phyloP scores from a whole-genome alignment of 768 basidiomycete genomes.

The Dacryopinax spathularia region DNA sequence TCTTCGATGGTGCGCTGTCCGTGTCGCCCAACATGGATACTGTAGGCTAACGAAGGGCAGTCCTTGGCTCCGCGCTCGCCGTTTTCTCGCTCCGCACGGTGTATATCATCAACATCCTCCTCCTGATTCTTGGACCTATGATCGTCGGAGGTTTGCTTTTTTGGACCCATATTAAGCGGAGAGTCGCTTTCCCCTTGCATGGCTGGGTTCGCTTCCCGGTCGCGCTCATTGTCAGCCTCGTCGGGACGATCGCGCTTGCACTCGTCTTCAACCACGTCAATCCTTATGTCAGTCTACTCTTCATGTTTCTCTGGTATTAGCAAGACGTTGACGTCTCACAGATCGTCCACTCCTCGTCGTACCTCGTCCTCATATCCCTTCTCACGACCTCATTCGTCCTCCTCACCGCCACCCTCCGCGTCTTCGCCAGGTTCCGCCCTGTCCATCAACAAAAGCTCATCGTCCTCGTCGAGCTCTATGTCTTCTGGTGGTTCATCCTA shows the following conservation, averaged over 20 bases:
- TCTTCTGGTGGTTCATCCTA: conserved; percentile 8
- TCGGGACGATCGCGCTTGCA: not conserved
- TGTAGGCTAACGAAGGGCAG: conserved; percentile 24
- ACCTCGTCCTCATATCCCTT: not conserved
- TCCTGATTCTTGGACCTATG: conserved; percentile 1
- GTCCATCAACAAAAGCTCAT: not conserved
- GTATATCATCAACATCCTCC: conserved; percentile 17
- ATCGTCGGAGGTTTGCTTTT: not conserved
- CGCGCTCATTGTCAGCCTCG: not conserved
- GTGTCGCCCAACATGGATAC: not conserved
- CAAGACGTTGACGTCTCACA: not conserved
- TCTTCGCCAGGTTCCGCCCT: not conserved
- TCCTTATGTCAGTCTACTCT: not conserved
- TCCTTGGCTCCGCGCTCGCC: conserved; percentile 43
- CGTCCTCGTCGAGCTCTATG: not conserved
- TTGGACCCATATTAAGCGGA: not conserved
- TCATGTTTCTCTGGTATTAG: not conserved
- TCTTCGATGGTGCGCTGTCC: conserved; percentile 51
- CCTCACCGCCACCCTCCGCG: not conserved
- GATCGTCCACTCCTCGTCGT: conserved; percentile 6
- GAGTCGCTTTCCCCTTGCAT: not conserved
- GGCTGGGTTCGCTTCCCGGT: conserved; percentile 7
- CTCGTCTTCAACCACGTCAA: not conserved
- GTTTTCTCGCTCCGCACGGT: conserved; percentile 40
- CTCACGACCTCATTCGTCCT: not conserved